Evolutionary conservation across 441 rosid genomes (phyloP), one percentile per base, ranked within the genome.

Genomic region (Euphorbia schlechtendalii): DNA sequence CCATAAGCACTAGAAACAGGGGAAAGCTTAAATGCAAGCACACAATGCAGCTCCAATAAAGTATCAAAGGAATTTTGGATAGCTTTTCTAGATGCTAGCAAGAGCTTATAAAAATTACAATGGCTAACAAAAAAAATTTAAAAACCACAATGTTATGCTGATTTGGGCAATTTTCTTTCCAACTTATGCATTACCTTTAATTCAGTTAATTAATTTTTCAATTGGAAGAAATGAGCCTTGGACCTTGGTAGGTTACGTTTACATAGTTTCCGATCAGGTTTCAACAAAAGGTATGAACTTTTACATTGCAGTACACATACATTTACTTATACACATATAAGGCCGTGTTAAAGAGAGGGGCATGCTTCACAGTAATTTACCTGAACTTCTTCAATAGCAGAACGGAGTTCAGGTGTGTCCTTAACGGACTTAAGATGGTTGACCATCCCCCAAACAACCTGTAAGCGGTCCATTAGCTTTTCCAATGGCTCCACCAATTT

Each of bases 331-430:
- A 36, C n/a, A 18, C 2, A 18, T 3, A 21, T 8, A 10, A 3
- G 10, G 27, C 18, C 22, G 63, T 17, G 9, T 22, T 9, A 14
- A 21, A n/a, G 54, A 27, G 20, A 12, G 22, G 15, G 22, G 5
- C 21, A 8, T 24, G 10, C n/a, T 28, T 40, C 0, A 9, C 5
- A 49, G 20, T n/a, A 65, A 65, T 51, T 24, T 46, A 88, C 96
- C 85, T 91, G 98, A 69, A 92, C 96, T 69, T 92, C 92, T 77
- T 87, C 95, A 48, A 92, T 84, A 17, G 98, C 95, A 68, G 95
- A 72, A 73, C 98, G 90, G 56, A 89, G 88, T 75, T 92, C 96
- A n/a, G 84, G 57, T 0, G 89, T 76, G 66, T 92, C 96, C 81
- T 84, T 89, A 15, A 92, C 93, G 64, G 84, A 64, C 73, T 89